Conservation (phyloP, 2,329 filamentous ascomycete species). For the Trichoderma aggressivum region DNA sequence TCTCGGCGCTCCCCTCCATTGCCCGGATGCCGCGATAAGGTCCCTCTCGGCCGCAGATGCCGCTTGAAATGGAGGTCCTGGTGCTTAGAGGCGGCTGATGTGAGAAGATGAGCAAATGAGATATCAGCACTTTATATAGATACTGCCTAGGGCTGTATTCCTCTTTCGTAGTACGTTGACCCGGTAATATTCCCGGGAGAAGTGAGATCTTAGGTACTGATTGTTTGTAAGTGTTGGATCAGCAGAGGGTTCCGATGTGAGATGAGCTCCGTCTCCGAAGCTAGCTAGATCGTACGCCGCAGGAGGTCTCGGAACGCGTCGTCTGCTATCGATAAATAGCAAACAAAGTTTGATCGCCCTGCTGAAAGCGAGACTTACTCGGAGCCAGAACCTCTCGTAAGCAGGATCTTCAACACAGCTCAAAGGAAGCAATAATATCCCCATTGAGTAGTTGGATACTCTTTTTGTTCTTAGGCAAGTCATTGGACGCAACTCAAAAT, state of each 20-base stretch:
- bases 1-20: background rate
- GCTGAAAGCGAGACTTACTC: background rate
- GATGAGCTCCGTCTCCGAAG: background rate
- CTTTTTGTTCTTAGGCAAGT: background rate
- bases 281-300: background rate
- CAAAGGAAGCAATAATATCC: background rate
- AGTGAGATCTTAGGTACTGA: background rate
- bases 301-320: background rate
- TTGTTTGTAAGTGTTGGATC: background rate
- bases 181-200: background rate
- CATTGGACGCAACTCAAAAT: background rate
- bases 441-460: background rate
- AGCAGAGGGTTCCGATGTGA: background rate
- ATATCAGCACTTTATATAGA: background rate
- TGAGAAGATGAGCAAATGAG: background rate
- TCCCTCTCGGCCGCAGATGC: no score
- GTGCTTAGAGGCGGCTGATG: background rate
- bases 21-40: background rate
- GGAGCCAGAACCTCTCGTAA: background rate
- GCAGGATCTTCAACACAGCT: background rate
- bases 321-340: background rate
- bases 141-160: background rate
- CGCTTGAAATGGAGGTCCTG: background rate
- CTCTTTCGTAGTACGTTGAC: background rate
- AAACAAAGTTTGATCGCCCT: background rate